Percentiles rank a stretch among this genome's conserved stretches.
Evolutionary conservation across 257 asterid genomes (phyloP).

Genomic region (Knoxia roxburghii): DNA sequence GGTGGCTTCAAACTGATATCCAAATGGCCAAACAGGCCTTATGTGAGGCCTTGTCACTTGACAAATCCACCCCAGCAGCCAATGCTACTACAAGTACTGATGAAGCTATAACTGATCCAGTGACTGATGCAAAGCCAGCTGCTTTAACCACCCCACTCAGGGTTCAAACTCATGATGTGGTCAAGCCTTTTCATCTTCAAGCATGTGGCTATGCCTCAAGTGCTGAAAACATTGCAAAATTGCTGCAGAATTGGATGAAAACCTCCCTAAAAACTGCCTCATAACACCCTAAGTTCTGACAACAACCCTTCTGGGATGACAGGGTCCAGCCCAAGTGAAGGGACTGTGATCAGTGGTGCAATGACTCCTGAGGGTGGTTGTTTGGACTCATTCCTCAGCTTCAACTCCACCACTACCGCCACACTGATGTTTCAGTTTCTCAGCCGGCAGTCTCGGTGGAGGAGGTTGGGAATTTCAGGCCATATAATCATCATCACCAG

Average conservation of each 20-base stretch:
- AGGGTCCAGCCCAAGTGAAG: constrained; percentile 60
- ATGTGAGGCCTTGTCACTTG: constrained; percentile 68
- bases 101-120: too few relatives aligned
- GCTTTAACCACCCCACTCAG: not conserved
- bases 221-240: constrained; percentile 66
- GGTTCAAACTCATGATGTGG: not conserved
- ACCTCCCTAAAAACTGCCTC: constrained; percentile 33
- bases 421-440: constrained; percentile 28
- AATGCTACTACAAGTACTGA: too few relatives aligned
- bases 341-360: constrained; percentile 22
- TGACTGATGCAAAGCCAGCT: constrained; percentile 19
- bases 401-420: constrained; percentile 30
- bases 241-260: constrained; percentile 69
- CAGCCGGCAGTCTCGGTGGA: constrained; percentile 27
- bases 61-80: constrained; percentile 19
- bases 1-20: constrained; percentile 86
- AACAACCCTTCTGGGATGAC: constrained; percentile 24
- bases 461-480: constrained; percentile 16
- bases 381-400: constrained; percentile 33
- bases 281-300: constrained; percentile 14
- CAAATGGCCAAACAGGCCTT: too few relatives aligned
- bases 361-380: constrained; percentile 20
- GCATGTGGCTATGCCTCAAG: constrained; percentile 58
- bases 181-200: not conserved
- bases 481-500: constrained; percentile 27